phyloP scores from a whole-genome alignment of 371 early-diverging fungal genomes.

The Conidiobolus incongruus region DNA sequence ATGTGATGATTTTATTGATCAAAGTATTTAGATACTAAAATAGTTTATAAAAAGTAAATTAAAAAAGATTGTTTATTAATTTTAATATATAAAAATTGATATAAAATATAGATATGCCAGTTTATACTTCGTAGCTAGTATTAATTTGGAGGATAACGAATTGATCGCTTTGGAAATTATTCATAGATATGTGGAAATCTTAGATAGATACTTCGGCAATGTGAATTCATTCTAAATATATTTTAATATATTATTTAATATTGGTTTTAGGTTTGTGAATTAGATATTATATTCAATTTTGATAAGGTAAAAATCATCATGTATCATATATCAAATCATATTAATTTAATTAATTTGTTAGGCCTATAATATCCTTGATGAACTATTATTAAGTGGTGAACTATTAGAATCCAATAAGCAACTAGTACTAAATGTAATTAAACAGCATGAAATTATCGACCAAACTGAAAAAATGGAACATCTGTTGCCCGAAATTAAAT shows the following conservation, averaged over 20 bases:
- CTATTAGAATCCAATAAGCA: constrained; percentile 65
- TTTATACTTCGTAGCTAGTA: constrained; percentile 87
- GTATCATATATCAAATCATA: not conserved
- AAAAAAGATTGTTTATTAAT: no score
- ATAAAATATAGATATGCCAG: constrained; percentile 84
- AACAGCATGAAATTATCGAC: constrained; percentile 52
- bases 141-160: constrained; percentile 79
- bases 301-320: constrained; percentile 38
- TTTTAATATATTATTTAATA: not conserved
- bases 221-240: constrained; percentile 16
- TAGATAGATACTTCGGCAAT: constrained; percentile 94
- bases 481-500: constrained; percentile 1
- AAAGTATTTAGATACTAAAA: constrained; percentile 48
- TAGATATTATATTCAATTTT: constrained; percentile 76
- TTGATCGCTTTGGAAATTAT: constrained; percentile 81
- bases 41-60: constrained; percentile 77
- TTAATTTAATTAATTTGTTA: not conserved
- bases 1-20: not conserved
- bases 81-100: no score
- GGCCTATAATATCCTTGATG: constrained; percentile 19
- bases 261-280: constrained; percentile 48
- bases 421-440: constrained; percentile 41
- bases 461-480: constrained; percentile 20
- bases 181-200: constrained; percentile 90
- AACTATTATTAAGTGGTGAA: constrained; percentile 62